Base-by-base conservation (phyloP, 78 protist species). In the Thecamonas trahens region DNA sequence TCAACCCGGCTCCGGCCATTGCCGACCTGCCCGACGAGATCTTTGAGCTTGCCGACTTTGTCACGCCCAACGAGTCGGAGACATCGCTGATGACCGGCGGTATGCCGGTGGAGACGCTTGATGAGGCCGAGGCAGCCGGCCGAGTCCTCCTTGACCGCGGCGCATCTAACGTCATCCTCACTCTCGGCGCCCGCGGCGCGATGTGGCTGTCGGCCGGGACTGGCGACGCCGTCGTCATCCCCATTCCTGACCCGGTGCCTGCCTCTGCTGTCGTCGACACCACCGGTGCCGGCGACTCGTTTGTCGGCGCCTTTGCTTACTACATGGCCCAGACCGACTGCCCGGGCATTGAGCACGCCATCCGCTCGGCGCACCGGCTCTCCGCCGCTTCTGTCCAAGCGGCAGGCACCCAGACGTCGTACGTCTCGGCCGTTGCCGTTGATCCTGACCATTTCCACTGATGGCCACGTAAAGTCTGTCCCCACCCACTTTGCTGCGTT, bases 241-340 rank as follows among this genome's bases (percentile, higher is more conserved):
- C 66, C 15, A 54, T n/a, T n/a, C n/a, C n/a, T n/a, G n/a, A n/a
- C n/a, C n/a, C n/a, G n/a, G n/a, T n/a, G n/a, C n/a, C n/a, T 6
- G 6, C 26, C 34, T 15, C 31, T 20, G 14, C n/a, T 24, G 72
- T 39, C n/a, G 54, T 76, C 37, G 81, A 76, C 61, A 54, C 81
- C n/a, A 40, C 81, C 3, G 81, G 81, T 6, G 81, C 81, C 8
- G 81, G 81, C 11, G 81, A 76, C 39, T 49, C 58, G 28, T 76
- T 76, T 31, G 42, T 52, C 45, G 81, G 81, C 45, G 60, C 67
- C 18, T 34, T 26, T 5, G 34, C 38, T 40, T 24, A 7, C n/a
- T 32, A n/a, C 29, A 1, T 32, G 20, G 29, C 29, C 7, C 53
- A 5, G 20, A 2, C 1, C 37, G 24, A n/a, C n/a, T n/a, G n/a